Conservation (phyloP, 228 moss, liverwort and hornwort species). For the Sphagnum magellanicum region DNA sequence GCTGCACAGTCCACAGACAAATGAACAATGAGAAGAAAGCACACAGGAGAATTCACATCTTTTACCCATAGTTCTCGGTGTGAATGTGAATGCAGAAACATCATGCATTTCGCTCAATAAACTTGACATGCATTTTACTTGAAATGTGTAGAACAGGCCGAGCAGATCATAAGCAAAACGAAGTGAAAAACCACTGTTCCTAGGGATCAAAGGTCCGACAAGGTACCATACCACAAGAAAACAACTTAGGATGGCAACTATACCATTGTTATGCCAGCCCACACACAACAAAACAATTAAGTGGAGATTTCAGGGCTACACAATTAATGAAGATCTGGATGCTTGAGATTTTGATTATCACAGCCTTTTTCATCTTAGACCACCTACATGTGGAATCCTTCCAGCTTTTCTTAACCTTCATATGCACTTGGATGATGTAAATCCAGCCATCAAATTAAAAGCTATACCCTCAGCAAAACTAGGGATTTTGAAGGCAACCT, state of each 20-base stretch:
- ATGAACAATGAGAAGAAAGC: neutral
- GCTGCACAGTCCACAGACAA: conserved; percentile 18
- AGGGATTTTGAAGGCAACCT: neutral
- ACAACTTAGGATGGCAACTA: conserved; percentile 65
- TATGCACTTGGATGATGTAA: neutral
- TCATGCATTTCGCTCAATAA: neutral
- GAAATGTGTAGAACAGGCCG: neutral
- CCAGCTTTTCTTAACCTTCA: neutral
- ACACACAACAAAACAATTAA: too few relatives aligned
- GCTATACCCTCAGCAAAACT: neutral
- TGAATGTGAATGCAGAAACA: neutral
- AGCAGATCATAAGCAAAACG: neutral
- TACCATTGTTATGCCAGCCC: neutral
- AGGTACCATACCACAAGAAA: neutral
- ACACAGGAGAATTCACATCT: neutral
- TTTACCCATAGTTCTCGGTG: neutral
- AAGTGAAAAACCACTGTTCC: neutral
- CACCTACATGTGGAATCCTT: neutral
- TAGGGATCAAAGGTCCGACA: neutral
- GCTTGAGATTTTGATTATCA: too few relatives aligned
- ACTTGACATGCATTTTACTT: neutral
- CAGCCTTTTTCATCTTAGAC: too few relatives aligned
- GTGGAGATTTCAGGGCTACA: neutral
- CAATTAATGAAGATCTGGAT: neutral
- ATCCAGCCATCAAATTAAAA: neutral